These are phyloP conservation scores for Coleophoma crateriformis DNA, from an alignment of 2,329 filamentous ascomycete species.

Conservation along the genomic window DNA sequence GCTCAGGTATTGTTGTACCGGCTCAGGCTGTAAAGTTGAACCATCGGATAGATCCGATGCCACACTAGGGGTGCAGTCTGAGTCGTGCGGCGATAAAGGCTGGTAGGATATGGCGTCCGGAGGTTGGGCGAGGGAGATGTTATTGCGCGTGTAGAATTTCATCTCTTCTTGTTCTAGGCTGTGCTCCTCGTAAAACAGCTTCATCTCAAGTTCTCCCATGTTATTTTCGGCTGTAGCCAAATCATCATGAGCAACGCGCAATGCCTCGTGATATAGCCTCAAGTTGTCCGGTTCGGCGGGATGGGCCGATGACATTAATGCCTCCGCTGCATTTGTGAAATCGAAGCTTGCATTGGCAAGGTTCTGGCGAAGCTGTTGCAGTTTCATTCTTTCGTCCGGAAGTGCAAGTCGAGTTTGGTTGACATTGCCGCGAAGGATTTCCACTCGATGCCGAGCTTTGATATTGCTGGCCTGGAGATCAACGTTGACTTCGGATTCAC, in stretches of 20 bases:
- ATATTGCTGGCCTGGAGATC: conserved; percentile 10
- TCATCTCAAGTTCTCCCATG: conserved; percentile 10
- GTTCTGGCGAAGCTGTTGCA: conserved; percentile 7
- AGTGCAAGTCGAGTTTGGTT: conserved; percentile 8
- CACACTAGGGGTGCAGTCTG: no score
- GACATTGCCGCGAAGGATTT: conserved; percentile 11
- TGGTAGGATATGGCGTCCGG: conserved; percentile 4
- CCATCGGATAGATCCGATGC: no score
- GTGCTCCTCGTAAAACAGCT: conserved; percentile 11
- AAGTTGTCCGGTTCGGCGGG: conserved; percentile 3
- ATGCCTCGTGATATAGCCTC: conserved; percentile 8
- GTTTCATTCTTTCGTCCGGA: conserved; percentile 5
- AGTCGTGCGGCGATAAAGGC: conserved; percentile 3
- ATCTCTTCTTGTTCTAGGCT: conserved; percentile 16
- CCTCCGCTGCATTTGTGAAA: conserved; percentile 1
- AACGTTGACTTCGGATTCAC: conserved; percentile 1
- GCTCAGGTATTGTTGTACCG: conserved; percentile 10
- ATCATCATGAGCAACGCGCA: conserved; percentile 11
- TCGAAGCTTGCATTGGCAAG: conserved; percentile 3
- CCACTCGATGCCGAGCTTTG: conserved; percentile 12
- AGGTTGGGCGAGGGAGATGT: conserved; percentile 1
- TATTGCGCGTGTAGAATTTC: conserved; percentile 11
- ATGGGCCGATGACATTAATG: conserved; percentile 10
- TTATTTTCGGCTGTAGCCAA: conserved; percentile 12
- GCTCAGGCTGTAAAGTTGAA: background rate